These are phyloP conservation scores for Isatis lusitanica DNA, from an alignment of 441 rosid species.

Conservation along the genomic window DNA sequence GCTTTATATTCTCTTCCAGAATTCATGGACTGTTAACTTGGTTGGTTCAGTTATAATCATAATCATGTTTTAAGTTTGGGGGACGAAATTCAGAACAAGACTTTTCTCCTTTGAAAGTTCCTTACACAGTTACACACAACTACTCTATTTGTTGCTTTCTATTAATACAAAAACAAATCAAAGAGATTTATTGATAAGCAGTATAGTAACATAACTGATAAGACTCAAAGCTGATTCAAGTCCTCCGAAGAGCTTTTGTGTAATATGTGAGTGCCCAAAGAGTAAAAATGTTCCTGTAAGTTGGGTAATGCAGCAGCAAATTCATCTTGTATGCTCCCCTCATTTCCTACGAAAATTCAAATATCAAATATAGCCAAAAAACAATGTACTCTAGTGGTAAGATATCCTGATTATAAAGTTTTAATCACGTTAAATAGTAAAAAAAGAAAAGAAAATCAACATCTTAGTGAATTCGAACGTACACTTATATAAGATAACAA, in stretches of 20 bases:
- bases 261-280: slow-evolving; percentile 30
- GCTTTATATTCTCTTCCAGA: too few species aligned
- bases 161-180: not conserved
- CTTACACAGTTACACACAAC: too few species aligned
- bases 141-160: not conserved
- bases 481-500: not conserved
- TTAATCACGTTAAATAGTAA: not conserved
- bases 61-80: too few species aligned
- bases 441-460: not conserved
- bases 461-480: not conserved
- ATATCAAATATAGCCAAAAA: slow-evolving; percentile 1
- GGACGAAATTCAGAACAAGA: too few species aligned
- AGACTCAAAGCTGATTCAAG: not conserved
- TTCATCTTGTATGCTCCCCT: slow-evolving; percentile 16
- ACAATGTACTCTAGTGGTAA: not conserved
- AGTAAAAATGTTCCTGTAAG: slow-evolving; percentile 21
- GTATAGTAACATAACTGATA: not conserved
- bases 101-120: too few species aligned
- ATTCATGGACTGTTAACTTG: too few species aligned
- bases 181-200: not conserved
- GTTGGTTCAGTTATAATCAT: too few species aligned
- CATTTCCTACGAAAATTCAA: not conserved
- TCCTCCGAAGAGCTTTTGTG: not conserved
- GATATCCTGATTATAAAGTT: not conserved
- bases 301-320: slow-evolving; percentile 18